Evolutionary conservation across 2,329 filamentous ascomycete species (phyloP).

Genomic region (Eutypella sp.): DNA sequence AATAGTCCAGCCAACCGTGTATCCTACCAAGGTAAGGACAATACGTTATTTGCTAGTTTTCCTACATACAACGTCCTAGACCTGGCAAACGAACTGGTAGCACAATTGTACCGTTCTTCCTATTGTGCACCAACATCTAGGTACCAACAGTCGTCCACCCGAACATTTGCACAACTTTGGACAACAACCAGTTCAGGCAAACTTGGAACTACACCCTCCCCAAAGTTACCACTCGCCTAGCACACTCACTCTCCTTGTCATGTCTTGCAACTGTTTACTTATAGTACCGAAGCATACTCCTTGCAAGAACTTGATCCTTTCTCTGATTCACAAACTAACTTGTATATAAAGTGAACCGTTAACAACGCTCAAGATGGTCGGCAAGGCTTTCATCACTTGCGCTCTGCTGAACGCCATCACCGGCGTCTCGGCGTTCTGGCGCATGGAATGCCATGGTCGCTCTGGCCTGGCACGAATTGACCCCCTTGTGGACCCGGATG

Average conservation of each 20-base stretch:
- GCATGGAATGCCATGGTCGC: constrained; percentile 74
- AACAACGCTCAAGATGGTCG: constrained; percentile 12
- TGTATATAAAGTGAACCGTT: neutral
- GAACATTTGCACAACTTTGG: neutral
- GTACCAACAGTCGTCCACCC: neutral
- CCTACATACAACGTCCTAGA: no score
- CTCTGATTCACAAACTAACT: neutral
- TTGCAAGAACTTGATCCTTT: neutral
- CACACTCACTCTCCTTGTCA: neutral
- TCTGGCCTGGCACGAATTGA: constrained; percentile 70
- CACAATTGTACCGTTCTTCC: no score
- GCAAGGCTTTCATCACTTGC: constrained; percentile 19
- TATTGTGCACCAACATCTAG: no score
- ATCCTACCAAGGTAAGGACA: no score
- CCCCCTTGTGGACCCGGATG: constrained; percentile 63
- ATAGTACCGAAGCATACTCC: no score
- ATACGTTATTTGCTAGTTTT: no score
- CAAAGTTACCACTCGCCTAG: neutral
- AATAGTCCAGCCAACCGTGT: no score
- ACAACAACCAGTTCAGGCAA: neutral
- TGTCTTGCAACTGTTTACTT: neutral
- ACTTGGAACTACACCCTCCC: neutral
- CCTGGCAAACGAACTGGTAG: no score
- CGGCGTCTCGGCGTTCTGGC: constrained; percentile 70
- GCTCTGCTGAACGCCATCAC: constrained; percentile 28